Evolutionary conservation across 139 green algal species (phyloP).

Genomic region (Tetradesmus lagerheimii): DNA sequence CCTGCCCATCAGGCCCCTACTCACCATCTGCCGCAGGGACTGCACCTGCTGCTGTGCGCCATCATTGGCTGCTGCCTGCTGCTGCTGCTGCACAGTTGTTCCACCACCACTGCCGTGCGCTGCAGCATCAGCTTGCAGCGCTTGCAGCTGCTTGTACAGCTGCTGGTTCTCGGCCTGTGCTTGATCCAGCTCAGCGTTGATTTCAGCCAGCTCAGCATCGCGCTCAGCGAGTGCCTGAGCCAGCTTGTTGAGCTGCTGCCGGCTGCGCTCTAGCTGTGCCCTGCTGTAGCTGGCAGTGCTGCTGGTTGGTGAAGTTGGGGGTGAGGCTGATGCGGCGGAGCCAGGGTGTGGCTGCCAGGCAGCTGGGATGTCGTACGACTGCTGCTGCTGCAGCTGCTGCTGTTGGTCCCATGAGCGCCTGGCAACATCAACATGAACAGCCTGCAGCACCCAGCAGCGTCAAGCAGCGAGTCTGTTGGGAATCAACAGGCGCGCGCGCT

Average conservation of each 20-base stretch:
- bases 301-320: not conserved
- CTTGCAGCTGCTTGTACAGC: not conserved
- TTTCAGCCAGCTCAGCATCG: not conserved
- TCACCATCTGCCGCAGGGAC: constrained; percentile 9
- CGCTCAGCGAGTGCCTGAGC: constrained; percentile 1
- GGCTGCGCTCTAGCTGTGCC: constrained; percentile 1
- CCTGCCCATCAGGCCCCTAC: not conserved
- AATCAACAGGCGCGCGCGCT: too few species aligned
- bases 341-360: not conserved
- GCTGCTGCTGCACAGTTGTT: constrained; percentile 19
- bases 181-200: not conserved
- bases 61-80: not conserved
- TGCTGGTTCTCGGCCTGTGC: not conserved
- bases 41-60: not conserved
- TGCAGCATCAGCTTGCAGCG: not conserved
- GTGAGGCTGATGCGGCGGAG: not conserved
- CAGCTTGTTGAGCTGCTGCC: constrained; percentile 1
- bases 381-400: not conserved
- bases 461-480: too few species aligned
- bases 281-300: constrained; percentile 10
- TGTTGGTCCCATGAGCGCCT: not conserved
- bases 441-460: too few species aligned
- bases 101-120: not conserved
- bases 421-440: not conserved
- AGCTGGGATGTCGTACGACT: not conserved